Evolutionary conservation across 106 monocot species (phyloP), one percentile per base, ranked within the genome.

Genomic region (Iris macrosiphon): DNA sequence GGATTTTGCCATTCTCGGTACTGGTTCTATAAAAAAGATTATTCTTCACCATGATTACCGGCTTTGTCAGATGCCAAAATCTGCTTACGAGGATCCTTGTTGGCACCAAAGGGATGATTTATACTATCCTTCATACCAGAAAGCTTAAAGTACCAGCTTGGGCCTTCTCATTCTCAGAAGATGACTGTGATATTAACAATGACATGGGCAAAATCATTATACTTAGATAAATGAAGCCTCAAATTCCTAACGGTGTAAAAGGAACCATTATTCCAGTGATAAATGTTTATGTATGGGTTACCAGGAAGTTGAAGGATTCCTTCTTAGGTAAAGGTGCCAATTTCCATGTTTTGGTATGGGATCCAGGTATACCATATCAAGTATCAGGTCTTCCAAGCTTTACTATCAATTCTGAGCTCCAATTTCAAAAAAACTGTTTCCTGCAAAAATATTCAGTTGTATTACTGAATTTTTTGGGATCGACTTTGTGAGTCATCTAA

Each of bases 131-230:
- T 73, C 80, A 35, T 68, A 41, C 28, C 31, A 78, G 60, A 58
- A 99, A 84, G 45, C 87, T 91, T 63, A 80, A 86, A 25, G 53
- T 99, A 12, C 98, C 87, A 37, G 21, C 78, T 57, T 99, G 98
- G 98, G 80, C 87, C 38, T 87, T 85, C 59, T 73, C 80, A 31
- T 78, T 75, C 29, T 39, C 62, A 29, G 98, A 99, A 23, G 98
- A 99, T 31, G 73, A 72, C 37, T 61, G 37, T 68, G 98, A 99
- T 19, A 67, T 41, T 30, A 35, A 34, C 18, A 65, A 29, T 60
- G 94, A 95, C n/a, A 27, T 52, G 16, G 62, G 39, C 71, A 93
- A 81, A 72, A 49, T 13, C 17, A 14, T 54, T 49, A 52, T 52
- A 17, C 75, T 69, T 42, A 21, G 32, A 18, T 41, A 58, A 58